Evolutionary conservation across 148 eudicot species (phyloP).

Genomic region (Rheum nobile): DNA sequence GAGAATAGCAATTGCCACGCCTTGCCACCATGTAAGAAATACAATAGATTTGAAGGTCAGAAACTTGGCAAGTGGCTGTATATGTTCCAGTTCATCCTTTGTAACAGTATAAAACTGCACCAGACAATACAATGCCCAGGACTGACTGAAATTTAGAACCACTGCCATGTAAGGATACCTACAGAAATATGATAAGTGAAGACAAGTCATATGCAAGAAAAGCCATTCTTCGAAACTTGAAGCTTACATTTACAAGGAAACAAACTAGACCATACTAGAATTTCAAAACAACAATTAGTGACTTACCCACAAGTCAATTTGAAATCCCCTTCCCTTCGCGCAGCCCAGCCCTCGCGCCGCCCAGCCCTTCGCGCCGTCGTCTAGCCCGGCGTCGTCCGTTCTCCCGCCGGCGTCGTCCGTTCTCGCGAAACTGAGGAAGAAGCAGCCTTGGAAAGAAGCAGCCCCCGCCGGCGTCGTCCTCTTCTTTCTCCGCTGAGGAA

Average conservation of each 20-base stretch:
- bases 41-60: conserved; percentile 96
- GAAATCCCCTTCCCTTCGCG: conserved; percentile 99
- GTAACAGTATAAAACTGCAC: conserved; percentile 82
- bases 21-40: conserved; percentile 99
- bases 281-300: not conserved
- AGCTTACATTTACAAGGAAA: not conserved
- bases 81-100: conserved; percentile 78
- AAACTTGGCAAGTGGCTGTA: conserved; percentile 85
- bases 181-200: conserved; percentile 18
- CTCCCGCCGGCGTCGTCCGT: no score
- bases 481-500: no score
- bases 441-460: no score
- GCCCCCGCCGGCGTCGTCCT: no score
- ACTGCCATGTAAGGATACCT: conserved; percentile 95
- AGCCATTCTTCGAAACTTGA: not conserved
- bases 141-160: conserved; percentile 87
- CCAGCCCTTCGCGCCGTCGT: no score
- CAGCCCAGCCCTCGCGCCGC: no score
- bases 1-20: conserved; percentile 78
- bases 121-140: conserved; percentile 98
- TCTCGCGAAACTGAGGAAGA: no score
- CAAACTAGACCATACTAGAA: not conserved
- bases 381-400: no score
- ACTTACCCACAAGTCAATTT: conserved; percentile 81
- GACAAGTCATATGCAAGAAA: not conserved